Conservation (phyloP, 176 grass and related monocot genomes). For the Paspalum notatum region DNA sequence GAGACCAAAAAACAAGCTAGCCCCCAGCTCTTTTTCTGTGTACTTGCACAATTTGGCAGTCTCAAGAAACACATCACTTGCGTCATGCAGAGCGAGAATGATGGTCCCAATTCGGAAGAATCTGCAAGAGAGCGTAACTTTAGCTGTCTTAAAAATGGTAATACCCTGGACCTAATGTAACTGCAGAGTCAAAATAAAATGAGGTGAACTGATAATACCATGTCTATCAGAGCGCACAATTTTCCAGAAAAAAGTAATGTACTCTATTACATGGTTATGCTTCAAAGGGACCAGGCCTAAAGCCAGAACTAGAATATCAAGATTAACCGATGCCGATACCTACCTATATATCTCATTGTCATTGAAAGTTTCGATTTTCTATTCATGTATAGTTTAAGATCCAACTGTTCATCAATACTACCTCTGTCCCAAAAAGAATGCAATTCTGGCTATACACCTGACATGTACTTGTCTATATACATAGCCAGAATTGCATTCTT, state of each 20-base stretch:
- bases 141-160: constrained; percentile 16
- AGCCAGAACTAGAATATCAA: constrained; percentile 14
- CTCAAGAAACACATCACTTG: constrained; percentile 94
- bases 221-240: constrained; percentile 22
- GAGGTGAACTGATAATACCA: neutral
- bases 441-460: no score
- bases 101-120: constrained; percentile 91
- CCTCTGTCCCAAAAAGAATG: no score
- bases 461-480: no score
- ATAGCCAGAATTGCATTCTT: no score
- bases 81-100: constrained; percentile 94
- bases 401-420: neutral
- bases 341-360: neutral
- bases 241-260: constrained; percentile 24
- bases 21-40: constrained; percentile 82
- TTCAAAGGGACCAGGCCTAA: neutral
- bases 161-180: constrained; percentile 2
- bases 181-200: constrained; percentile 34
- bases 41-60: constrained; percentile 98
- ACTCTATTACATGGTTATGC: neutral
- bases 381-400: neutral
- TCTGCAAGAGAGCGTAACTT: constrained; percentile 49
- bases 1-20: constrained; percentile 90
- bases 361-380: constrained; percentile 2
- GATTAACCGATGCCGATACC: constrained; percentile 1